A percentile compares a stretch with the other conserved stretches of the same genome.
Conservation (phyloP, 805 yeast genomes). For the Priceomyces melissophilus region DNA sequence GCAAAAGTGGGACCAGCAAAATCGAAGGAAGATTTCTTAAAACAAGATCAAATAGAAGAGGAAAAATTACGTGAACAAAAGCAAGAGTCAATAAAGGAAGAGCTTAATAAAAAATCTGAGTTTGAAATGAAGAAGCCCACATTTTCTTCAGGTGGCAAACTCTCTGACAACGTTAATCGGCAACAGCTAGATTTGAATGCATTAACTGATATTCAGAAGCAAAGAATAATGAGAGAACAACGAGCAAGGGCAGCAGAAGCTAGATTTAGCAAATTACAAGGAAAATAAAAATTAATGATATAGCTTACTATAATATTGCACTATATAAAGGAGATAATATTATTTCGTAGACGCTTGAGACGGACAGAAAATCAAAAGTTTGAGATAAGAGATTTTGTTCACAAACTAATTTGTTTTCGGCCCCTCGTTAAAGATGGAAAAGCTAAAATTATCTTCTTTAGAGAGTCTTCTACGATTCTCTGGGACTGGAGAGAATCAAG, state of each 20-base stretch:
- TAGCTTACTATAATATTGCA: background rate
- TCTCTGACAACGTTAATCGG: constrained; percentile 25
- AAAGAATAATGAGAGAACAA: constrained; percentile 85
- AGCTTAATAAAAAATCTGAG: constrained; percentile 41
- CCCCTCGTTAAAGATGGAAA: constrained; percentile 9
- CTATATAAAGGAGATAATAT: background rate
- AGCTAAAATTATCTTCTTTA: constrained; percentile 16
- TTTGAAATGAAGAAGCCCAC: constrained; percentile 33
- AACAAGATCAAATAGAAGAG: constrained; percentile 29
- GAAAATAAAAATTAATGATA: background rate
- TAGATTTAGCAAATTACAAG: constrained; percentile 40
- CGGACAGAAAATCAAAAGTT: background rate
- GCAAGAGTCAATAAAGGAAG: constrained; percentile 40
- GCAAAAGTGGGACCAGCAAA: constrained; percentile 64
- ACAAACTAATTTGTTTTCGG: too few species aligned
- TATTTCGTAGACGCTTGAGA: background rate
- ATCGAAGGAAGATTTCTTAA: constrained; percentile 54
- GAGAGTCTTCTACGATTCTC: constrained; percentile 25
- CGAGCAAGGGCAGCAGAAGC: constrained; percentile 97
- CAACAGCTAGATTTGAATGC: constrained; percentile 50
- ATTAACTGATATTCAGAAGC: constrained; percentile 68
- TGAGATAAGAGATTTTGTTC: too few species aligned
- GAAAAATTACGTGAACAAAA: constrained; percentile 36
- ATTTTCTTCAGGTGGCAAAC: constrained; percentile 30
- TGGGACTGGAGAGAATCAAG: constrained; percentile 9